Percentiles rank a stretch among this genome's conserved stretches.
These are phyloP conservation scores for Hypoxylon trugodes DNA, from an alignment of 495 filamentous ascomycete species.

Conservation along the genomic window DNA sequence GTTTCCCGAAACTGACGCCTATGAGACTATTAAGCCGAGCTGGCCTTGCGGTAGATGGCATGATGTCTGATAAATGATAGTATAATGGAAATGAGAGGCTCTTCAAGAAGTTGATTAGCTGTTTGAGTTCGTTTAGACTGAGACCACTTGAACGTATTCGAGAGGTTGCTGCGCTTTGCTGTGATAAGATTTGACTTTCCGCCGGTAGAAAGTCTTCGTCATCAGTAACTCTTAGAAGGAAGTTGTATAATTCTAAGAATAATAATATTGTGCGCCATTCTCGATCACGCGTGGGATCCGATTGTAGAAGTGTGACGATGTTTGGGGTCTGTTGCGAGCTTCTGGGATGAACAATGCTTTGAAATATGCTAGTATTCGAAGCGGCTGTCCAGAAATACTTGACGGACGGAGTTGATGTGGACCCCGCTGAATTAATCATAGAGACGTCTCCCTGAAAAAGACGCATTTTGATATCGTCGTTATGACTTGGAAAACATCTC, in stretches of 20 bases:
- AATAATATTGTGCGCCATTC: slow-evolving; percentile 91
- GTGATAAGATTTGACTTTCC: slow-evolving; percentile 44
- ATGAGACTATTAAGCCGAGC: slow-evolving; percentile 26
- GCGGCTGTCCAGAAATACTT: slow-evolving; percentile 90
- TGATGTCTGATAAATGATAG: slow-evolving; percentile 75
- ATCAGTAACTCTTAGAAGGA: slow-evolving; percentile 89
- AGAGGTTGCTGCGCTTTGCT: slow-evolving; percentile 49
- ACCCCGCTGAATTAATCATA: slow-evolving; percentile 46
- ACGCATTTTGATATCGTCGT: slow-evolving; percentile 96
- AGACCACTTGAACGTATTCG: slow-evolving; percentile 72
- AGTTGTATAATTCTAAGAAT: slow-evolving; percentile 93
- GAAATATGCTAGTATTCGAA: slow-evolving; percentile 71
- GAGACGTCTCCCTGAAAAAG: slow-evolving; percentile 82
- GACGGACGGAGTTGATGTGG: slow-evolving; percentile 69
- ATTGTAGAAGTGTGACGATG: slow-evolving; percentile 28
- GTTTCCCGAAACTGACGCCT: slow-evolving; percentile 24
- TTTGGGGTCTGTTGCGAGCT: slow-evolving; percentile 31
- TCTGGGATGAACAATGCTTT: slow-evolving; percentile 57
- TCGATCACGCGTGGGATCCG: slow-evolving; percentile 30
- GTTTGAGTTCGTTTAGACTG: slow-evolving; percentile 72
- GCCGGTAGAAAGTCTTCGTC: slow-evolving; percentile 80
- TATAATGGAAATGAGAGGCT: slow-evolving; percentile 92
- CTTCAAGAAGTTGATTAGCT: slow-evolving; percentile 85
- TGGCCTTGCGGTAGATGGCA: slow-evolving; percentile 27
- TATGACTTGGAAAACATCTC: slow-evolving; percentile 81